phyloP scores from a whole-genome alignment of 1,284 basidiomycete species.

The Malassezia dermatis region DNA sequence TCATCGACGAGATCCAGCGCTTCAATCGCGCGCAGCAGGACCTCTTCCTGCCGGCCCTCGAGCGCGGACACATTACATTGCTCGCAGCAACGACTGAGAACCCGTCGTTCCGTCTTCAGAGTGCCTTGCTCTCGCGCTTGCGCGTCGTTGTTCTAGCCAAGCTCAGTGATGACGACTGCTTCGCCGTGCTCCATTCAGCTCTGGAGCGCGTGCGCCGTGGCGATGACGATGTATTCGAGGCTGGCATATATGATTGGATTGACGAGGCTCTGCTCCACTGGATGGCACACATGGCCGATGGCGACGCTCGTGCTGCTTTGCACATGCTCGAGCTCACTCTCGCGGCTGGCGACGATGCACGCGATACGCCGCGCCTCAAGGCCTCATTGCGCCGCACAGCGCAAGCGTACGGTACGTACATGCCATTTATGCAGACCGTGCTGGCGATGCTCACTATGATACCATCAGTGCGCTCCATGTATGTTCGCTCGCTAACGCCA shows the following conservation, averaged over 20 bases:
- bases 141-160: slow-evolving; percentile 51
- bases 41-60: slow-evolving; percentile 23
- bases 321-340: slow-evolving; percentile 36
- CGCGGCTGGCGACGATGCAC: slow-evolving; percentile 20
- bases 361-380: slow-evolving; percentile 18
- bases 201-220: slow-evolving; percentile 18
- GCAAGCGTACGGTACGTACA: slow-evolving; percentile 25
- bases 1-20: slow-evolving; percentile 76
- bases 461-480: slow-evolving; percentile 71
- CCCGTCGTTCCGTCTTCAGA: slow-evolving; percentile 65
- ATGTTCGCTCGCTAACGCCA: not conserved
- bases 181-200: slow-evolving; percentile 26
- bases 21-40: slow-evolving; percentile 73
- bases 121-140: slow-evolving; percentile 66
- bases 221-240: slow-evolving; percentile 55
- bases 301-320: slow-evolving; percentile 37
- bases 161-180: slow-evolving; percentile 26
- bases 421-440: slow-evolving; percentile 19
- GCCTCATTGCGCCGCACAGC: slow-evolving; percentile 27
- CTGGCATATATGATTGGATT: slow-evolving; percentile 41
- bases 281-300: slow-evolving; percentile 39
- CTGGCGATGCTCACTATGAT: slow-evolving; percentile 57
- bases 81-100: slow-evolving; percentile 87
- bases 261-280: slow-evolving; percentile 27
- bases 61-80: slow-evolving; percentile 49